These are phyloP conservation scores for Candida boleticola DNA, from an alignment of 805 yeast genomes.

Conservation along the genomic window DNA sequence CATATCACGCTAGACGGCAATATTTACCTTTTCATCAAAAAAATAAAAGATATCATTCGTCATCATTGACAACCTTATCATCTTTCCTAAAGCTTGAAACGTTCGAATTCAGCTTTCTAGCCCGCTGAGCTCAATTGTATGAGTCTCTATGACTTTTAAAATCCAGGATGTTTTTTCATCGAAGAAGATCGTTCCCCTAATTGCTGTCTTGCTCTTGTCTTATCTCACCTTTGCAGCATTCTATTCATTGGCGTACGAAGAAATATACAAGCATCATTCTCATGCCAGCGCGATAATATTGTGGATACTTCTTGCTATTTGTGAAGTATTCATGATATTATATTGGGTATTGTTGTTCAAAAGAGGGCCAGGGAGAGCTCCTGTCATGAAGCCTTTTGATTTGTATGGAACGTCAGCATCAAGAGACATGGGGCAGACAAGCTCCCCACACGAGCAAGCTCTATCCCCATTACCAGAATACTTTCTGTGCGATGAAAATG, in stretches of 20 bases:
- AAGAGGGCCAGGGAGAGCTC: constrained; percentile 59
- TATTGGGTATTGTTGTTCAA: constrained; percentile 47
- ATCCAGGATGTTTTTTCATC: background rate
- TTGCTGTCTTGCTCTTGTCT: constrained; percentile 27
- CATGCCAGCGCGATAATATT: constrained; percentile 34
- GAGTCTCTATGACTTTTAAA: background rate
- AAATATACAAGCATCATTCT: constrained; percentile 27
- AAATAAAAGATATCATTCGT: too few relatives aligned
- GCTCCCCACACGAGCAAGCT: too few relatives aligned
- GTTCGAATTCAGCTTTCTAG: too few relatives aligned
- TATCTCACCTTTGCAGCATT: constrained; percentile 45
- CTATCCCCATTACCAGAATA: constrained; percentile 47
- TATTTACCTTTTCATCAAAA: too few relatives aligned
- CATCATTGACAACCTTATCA: too few relatives aligned
- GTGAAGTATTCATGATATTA: constrained; percentile 16
- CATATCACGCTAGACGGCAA: too few relatives aligned
- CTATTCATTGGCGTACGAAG: constrained; percentile 44
- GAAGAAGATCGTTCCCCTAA: constrained; percentile 25
- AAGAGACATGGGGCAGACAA: too few relatives aligned
- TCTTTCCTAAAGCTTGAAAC: too few relatives aligned
- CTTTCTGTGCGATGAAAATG: constrained; percentile 68
- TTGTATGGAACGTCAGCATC: constrained; percentile 22
- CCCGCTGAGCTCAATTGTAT: too few relatives aligned
- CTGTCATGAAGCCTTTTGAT: constrained; percentile 35
- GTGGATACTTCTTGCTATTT: constrained; percentile 28